A percentile compares a stretch with the other conserved stretches of the same genome.
These are phyloP conservation scores for Ogataea methylovora DNA, from an alignment of 805 yeast genomes.

Conservation along the genomic window DNA sequence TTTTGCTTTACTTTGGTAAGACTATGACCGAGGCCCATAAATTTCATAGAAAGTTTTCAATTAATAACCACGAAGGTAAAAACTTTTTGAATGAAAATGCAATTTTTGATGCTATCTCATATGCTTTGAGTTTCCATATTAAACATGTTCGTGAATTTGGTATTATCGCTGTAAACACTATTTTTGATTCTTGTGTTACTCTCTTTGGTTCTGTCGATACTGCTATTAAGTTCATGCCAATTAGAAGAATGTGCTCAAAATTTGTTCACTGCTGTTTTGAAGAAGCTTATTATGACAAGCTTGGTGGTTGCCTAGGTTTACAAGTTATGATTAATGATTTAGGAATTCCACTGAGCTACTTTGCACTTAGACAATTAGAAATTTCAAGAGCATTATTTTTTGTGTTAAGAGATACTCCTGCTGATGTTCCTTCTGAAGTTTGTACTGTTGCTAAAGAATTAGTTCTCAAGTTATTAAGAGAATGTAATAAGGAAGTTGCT, in stretches of 20 bases:
- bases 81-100: constrained; percentile 62
- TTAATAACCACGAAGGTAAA: constrained; percentile 74
- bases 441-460: constrained; percentile 63
- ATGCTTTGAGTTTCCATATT: constrained; percentile 74
- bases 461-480: constrained; percentile 52
- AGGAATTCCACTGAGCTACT: constrained; percentile 63
- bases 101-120: constrained; percentile 65
- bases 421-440: constrained; percentile 79
- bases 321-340: constrained; percentile 63
- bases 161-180: constrained; percentile 50
- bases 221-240: constrained; percentile 65
- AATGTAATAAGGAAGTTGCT: constrained; percentile 56
- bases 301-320: constrained; percentile 86
- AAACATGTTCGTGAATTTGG: constrained; percentile 67
- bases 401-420: constrained; percentile 83
- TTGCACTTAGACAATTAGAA: constrained; percentile 73
- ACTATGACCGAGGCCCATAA: constrained; percentile 63
- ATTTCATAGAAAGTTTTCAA: constrained; percentile 61
- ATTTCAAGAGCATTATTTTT: constrained; percentile 80
- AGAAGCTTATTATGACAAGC: constrained; percentile 75
- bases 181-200: constrained; percentile 52
- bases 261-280: constrained; percentile 90
- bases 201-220: constrained; percentile 63
- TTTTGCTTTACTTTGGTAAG: constrained; percentile 68
- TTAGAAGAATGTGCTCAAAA: constrained; percentile 68